Evolutionary conservation across 1,284 basidiomycete genomes (phyloP).

Genomic region (Puccinia sorghi): DNA sequence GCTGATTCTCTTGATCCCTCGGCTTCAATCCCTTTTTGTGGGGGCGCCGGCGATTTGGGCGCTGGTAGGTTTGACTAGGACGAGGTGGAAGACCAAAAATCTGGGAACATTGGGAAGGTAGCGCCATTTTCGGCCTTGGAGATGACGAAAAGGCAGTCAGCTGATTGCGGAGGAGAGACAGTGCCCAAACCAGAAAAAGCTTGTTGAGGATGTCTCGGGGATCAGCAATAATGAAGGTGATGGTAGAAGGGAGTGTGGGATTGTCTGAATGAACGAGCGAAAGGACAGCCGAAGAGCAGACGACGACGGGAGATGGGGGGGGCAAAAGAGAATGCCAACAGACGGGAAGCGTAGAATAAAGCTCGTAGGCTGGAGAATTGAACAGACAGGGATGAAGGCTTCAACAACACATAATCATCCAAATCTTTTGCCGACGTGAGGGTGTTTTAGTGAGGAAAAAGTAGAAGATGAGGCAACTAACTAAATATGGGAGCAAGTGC

Average conservation of each 20-base stretch:
- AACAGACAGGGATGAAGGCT: slow-evolving; percentile 13
- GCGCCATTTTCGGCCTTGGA: neutral
- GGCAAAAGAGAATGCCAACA: neutral
- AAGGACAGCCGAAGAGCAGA: neutral
- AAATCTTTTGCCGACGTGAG: neutral
- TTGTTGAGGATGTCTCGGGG: neutral
- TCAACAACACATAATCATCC: neutral
- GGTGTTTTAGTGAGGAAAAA: neutral
- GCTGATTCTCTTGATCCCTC: slow-evolving; percentile 17
- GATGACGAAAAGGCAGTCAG: neutral
- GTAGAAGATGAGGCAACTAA: neutral
- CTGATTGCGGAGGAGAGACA: neutral
- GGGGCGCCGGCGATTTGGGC: neutral
- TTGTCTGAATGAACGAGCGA: slow-evolving; percentile 6
- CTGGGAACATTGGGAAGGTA: neutral
- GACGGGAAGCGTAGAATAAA: neutral
- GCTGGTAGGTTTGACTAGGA: neutral
- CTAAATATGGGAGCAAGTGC: neutral
- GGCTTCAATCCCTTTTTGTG: neutral
- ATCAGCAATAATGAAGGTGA: neutral
- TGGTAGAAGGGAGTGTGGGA: slow-evolving; percentile 1
- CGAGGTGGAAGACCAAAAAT: slow-evolving; percentile 13
- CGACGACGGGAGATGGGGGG: neutral
- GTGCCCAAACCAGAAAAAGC: neutral
- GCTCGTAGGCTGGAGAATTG: neutral